These are phyloP conservation scores for Lactifluus volemus DNA, from an alignment of 768 basidiomycete species.

Conservation along the genomic window DNA sequence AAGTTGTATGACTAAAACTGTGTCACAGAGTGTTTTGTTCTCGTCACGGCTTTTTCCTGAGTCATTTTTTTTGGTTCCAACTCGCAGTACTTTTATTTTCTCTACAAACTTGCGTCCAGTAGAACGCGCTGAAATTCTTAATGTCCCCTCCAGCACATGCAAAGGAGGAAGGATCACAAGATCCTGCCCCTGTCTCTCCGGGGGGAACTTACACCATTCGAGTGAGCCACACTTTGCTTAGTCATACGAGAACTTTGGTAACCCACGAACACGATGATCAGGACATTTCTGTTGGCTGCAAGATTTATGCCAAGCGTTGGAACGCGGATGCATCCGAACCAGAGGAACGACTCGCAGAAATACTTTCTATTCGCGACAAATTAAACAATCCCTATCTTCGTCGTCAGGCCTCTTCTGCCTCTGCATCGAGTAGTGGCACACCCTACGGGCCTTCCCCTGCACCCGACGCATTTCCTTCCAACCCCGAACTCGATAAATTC, in stretches of 20 bases:
- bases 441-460: constrained; percentile 21
- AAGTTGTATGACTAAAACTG: not conserved
- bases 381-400: constrained; percentile 53
- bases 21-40: constrained; percentile 4
- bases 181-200: constrained; percentile 57
- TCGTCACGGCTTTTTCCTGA: constrained; percentile 9
- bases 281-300: constrained; percentile 91
- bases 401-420: constrained; percentile 29
- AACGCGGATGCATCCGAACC: constrained; percentile 53
- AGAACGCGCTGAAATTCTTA: not conserved
- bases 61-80: not conserved
- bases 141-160: constrained; percentile 20
- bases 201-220: constrained; percentile 73
- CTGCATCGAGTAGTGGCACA: constrained; percentile 24
- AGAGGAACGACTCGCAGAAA: constrained; percentile 92
- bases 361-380: constrained; percentile 90
- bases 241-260: constrained; percentile 16
- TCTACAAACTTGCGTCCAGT: not conserved
- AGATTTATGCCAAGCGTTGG: constrained; percentile 84
- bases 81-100: not conserved
- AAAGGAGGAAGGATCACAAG: constrained; percentile 31
- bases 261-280: constrained; percentile 26
- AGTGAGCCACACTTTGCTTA: constrained; percentile 35
- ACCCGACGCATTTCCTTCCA: constrained; percentile 35
- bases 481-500: constrained; percentile 61